These are phyloP conservation scores for Lanmaoa pseudosensibilis DNA, from an alignment of 768 basidiomycete species.

Conservation along the genomic window DNA sequence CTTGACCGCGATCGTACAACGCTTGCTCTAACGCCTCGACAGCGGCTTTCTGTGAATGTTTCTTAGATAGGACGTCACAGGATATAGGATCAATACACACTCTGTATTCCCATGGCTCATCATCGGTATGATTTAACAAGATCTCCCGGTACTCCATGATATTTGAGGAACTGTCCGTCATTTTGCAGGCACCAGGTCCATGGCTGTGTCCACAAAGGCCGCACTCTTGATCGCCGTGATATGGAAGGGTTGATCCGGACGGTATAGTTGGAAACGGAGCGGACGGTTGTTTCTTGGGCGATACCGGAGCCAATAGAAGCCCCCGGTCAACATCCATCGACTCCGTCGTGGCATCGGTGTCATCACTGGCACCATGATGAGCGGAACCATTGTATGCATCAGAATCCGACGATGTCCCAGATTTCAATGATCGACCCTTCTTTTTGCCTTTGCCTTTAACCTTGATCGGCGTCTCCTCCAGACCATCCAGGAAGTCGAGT, in stretches of 20 bases:
- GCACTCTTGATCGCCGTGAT: slow-evolving; percentile 38
- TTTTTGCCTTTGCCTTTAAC: slow-evolving; percentile 38
- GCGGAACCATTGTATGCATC: slow-evolving; percentile 37
- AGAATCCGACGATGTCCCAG: slow-evolving; percentile 39
- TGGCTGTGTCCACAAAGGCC: slow-evolving; percentile 63
- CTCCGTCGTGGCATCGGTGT: slow-evolving; percentile 25
- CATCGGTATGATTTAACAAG: slow-evolving; percentile 59
- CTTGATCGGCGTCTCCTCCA: slow-evolving; percentile 41
- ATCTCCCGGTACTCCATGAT: slow-evolving; percentile 69
- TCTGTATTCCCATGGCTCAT: slow-evolving; percentile 65
- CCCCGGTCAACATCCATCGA: slow-evolving; percentile 21
- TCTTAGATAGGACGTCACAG: slow-evolving; percentile 4
- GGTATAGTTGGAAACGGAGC: slow-evolving; percentile 5
- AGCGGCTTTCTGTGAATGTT: slow-evolving; percentile 52
- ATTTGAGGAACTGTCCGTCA: slow-evolving; percentile 66
- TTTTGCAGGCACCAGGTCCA: slow-evolving; percentile 51
- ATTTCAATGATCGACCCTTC: slow-evolving; percentile 32
- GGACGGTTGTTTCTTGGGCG: slow-evolving; percentile 6
- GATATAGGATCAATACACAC: slow-evolving; percentile 39
- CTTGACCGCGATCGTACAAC: slow-evolving; percentile 54
- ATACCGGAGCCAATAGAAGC: not conserved
- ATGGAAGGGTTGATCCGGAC: not conserved
- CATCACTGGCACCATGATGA: slow-evolving; percentile 18
- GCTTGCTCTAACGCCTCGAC: slow-evolving; percentile 69
- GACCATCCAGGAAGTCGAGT: slow-evolving; percentile 32